Evolutionary conservation across 208 protist genomes (phyloP).

Genomic region (Acanthamoeba healyi): DNA sequence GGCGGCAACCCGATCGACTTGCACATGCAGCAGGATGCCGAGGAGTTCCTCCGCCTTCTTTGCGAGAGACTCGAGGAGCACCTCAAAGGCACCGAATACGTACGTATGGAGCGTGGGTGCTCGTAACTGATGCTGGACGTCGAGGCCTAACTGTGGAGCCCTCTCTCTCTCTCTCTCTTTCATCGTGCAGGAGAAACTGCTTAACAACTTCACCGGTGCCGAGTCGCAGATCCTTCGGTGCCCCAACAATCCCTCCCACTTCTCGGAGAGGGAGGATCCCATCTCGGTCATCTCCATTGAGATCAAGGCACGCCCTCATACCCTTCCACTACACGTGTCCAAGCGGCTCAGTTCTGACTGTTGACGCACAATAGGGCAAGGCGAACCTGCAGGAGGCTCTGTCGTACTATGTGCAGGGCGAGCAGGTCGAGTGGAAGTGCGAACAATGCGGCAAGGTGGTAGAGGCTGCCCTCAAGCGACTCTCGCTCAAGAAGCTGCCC

Average conservation of each 20-base stretch:
- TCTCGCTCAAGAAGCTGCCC: slow-evolving; percentile 62
- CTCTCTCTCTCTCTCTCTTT: background rate
- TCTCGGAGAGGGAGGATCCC: slow-evolving; percentile 46
- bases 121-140: no score
- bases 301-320: background rate
- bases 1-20: slow-evolving; percentile 48
- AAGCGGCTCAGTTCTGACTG: no score
- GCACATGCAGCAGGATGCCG: slow-evolving; percentile 69
- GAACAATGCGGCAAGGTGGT: slow-evolving; percentile 56
- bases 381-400: slow-evolving; percentile 52
- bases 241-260: slow-evolving; percentile 47
- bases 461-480: slow-evolving; percentile 49
- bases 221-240: slow-evolving; percentile 47
- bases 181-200: slow-evolving; percentile 48
- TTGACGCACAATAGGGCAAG: slow-evolving; percentile 12
- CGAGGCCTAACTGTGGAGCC: background rate
- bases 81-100: slow-evolving; percentile 58
- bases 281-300: slow-evolving; percentile 64
- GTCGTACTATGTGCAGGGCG: slow-evolving; percentile 8
- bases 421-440: slow-evolving; percentile 48
- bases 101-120: no score
- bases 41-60: slow-evolving; percentile 56
- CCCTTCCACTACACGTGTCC: no score
- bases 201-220: slow-evolving; percentile 41
- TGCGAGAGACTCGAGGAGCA: slow-evolving; percentile 39